Percentiles rank a stretch among this genome's conserved stretches.
These are phyloP conservation scores for Saccharomycopsis sp. DNA, from an alignment of 805 yeast species.

Conservation along the genomic window DNA sequence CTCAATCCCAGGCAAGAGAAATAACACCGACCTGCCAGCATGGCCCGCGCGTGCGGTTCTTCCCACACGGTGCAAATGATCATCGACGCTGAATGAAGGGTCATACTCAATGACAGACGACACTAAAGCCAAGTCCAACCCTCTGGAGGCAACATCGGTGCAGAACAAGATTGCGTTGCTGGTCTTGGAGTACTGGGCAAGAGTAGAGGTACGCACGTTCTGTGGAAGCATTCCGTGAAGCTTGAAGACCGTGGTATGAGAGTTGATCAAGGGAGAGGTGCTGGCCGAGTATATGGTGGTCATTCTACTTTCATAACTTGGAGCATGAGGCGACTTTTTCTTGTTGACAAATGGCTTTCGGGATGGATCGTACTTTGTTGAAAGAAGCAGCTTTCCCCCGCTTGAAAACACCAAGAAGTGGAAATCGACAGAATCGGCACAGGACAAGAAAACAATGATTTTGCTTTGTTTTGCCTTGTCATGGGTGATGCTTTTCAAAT, in stretches of 20 bases:
- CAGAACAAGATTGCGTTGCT: constrained; percentile 60
- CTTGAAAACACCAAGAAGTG: constrained; percentile 71
- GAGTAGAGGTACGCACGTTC: constrained; percentile 69
- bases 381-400: constrained; percentile 36
- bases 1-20: constrained; percentile 82
- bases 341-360: constrained; percentile 9
- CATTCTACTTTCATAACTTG: neutral
- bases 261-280: constrained; percentile 45
- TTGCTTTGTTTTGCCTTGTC: constrained; percentile 27
- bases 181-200: constrained; percentile 42
- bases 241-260: constrained; percentile 46
- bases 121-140: constrained; percentile 83
- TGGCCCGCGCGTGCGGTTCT: constrained; percentile 98
- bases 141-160: constrained; percentile 97
- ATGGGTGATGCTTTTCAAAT: constrained; percentile 41
- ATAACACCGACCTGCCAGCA: constrained; percentile 66
- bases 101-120: constrained; percentile 85
- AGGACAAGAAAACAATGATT: constrained; percentile 79
- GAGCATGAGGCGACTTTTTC: constrained; percentile 13
- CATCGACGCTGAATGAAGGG: constrained; percentile 91
- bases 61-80: constrained; percentile 93
- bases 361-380: constrained; percentile 13
- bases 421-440: constrained; percentile 95
- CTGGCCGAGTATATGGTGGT: constrained; percentile 21
- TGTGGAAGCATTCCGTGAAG: constrained; percentile 90